phyloP scores from a whole-genome alignment of 352 stramenopile species.

The Pythium aphanidermatum region DNA sequence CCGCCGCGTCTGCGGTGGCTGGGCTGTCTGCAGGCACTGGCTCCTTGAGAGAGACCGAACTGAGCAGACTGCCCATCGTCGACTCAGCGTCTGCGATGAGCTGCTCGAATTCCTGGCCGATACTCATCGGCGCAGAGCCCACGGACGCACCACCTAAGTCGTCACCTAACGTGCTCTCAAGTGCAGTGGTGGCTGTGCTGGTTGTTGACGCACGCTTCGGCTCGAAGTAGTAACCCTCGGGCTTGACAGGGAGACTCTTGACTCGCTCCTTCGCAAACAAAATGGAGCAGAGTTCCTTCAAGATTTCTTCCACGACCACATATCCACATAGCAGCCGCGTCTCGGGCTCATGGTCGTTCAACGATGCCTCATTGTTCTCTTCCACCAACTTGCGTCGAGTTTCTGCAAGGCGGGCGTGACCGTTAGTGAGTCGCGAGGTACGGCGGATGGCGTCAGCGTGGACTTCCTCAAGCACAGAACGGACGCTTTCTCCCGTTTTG shows the following conservation, averaged over 20 bases:
- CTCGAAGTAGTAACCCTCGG: constrained; percentile 79
- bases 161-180: neutral
- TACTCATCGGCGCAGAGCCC: constrained; percentile 22
- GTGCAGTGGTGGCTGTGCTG: no score
- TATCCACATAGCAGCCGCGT: constrained; percentile 62
- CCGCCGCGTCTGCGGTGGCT: no score
- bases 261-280: constrained; percentile 73
- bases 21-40: no score
- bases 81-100: constrained; percentile 66
- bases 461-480: constrained; percentile 77
- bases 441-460: constrained; percentile 58
- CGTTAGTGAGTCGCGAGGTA: constrained; percentile 53
- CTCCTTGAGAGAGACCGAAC: neutral
- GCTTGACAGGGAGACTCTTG: constrained; percentile 65
- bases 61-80: constrained; percentile 35
- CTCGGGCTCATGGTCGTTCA: constrained; percentile 63
- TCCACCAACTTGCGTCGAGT: constrained; percentile 59
- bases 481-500: constrained; percentile 41
- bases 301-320: constrained; percentile 78
- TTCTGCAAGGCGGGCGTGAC: constrained; percentile 23
- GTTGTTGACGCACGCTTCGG: constrained; percentile 41
- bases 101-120: constrained; percentile 63
- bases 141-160: neutral
- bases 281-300: constrained; percentile 82
- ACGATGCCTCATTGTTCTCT: constrained; percentile 51